These are phyloP conservation scores for Xylariaceae sp. DNA, from an alignment of 2,329 filamentous ascomycete species.

Conservation along the genomic window DNA sequence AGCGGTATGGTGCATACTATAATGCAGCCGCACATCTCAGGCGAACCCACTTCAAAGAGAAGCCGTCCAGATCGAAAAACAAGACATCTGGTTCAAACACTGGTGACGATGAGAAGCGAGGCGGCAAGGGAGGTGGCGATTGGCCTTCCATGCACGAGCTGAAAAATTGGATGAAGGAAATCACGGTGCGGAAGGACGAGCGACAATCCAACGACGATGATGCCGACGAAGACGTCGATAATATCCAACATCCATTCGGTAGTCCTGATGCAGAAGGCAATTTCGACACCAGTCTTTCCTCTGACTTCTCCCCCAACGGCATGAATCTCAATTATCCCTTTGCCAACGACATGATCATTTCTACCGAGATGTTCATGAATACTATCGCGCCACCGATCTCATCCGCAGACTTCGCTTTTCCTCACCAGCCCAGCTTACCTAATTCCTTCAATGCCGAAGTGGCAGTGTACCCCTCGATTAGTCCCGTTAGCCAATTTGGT, in stretches of 20 bases:
- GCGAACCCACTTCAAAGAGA: constrained; percentile 80
- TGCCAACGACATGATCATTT: constrained; percentile 19
- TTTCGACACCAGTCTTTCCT: constrained; percentile 22
- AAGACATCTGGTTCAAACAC: constrained; percentile 33
- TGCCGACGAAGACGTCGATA: constrained; percentile 38
- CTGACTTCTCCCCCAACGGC: constrained; percentile 13
- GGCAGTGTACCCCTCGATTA: constrained; percentile 18
- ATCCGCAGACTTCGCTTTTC: constrained; percentile 31
- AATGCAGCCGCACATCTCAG: constrained; percentile 90
- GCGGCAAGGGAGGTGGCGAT: constrained; percentile 53
- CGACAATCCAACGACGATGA: constrained; percentile 32
- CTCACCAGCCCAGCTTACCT: constrained; percentile 20
- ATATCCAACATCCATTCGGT: constrained; percentile 30
- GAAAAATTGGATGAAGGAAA: constrained; percentile 59
- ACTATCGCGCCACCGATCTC: constrained; percentile 25
- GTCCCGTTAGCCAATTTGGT: constrained; percentile 25
- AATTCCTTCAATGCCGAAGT: constrained; percentile 21
- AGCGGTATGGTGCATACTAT: constrained; percentile 88
- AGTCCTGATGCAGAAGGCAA: constrained; percentile 22
- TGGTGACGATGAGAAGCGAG: constrained; percentile 48
- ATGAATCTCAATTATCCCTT: constrained; percentile 23
- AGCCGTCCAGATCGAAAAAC: constrained; percentile 46
- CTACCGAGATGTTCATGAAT: constrained; percentile 22
- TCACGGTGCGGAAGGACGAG: constrained; percentile 40
- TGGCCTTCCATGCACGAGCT: constrained; percentile 57